A percentile compares a stretch with the other conserved stretches of the same genome.
Conservation (phyloP, 2,329 filamentous ascomycete genomes). For the Coniochaeta sp. region DNA sequence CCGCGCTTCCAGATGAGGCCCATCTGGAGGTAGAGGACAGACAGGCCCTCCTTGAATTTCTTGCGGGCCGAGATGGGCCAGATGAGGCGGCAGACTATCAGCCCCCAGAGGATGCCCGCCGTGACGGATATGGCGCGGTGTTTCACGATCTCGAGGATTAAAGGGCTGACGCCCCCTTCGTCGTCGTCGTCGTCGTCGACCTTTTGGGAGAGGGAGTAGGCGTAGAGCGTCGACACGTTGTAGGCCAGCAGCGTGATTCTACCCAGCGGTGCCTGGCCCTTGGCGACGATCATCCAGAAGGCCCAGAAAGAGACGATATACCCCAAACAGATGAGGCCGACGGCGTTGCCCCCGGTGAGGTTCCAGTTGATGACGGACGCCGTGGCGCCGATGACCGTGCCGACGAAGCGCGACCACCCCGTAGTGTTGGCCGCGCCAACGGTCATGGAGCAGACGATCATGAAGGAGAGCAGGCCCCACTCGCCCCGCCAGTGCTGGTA, state of each 20-base stretch:
- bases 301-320: slow-evolving; percentile 75
- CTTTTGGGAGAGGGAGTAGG: slow-evolving; percentile 77
- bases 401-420: slow-evolving; percentile 76
- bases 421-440: slow-evolving; percentile 95
- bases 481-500: slow-evolving; percentile 90
- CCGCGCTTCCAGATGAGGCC: slow-evolving; percentile 94
- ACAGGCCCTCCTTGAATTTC: slow-evolving; percentile 84
- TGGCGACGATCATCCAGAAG: slow-evolving; percentile 83
- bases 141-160: slow-evolving; percentile 80
- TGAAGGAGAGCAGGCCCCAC: slow-evolving; percentile 94
- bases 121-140: slow-evolving; percentile 86
- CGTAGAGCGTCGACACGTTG: slow-evolving; percentile 90
- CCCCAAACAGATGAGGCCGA: slow-evolving; percentile 71
- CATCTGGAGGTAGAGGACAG: slow-evolving; percentile 90
- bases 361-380: slow-evolving; percentile 75
- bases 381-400: slow-evolving; percentile 73
- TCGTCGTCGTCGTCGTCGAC: slow-evolving; percentile 81
- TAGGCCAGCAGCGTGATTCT: slow-evolving; percentile 93
- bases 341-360: slow-evolving; percentile 64
- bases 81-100: slow-evolving; percentile 80
- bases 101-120: slow-evolving; percentile 82
- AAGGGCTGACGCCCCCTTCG: slow-evolving; percentile 75
- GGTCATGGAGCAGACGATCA: slow-evolving; percentile 97
- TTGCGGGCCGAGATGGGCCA: slow-evolving; percentile 89
- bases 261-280: slow-evolving; percentile 80